Evolutionary conservation across 169 alveolate species (phyloP).

Genomic region (Plasmodium ovale): DNA sequence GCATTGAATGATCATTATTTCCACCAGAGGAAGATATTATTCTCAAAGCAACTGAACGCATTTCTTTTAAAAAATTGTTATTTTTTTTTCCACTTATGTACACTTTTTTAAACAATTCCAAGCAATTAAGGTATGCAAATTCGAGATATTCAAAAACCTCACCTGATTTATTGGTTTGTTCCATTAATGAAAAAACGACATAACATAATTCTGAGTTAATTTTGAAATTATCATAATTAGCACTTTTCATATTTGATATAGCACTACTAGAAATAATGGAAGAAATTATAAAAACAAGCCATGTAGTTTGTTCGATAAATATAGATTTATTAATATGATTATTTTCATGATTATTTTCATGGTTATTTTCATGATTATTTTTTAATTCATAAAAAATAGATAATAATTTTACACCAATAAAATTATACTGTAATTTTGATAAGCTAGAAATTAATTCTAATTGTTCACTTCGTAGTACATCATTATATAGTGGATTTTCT

Average conservation of each 20-base stretch:
- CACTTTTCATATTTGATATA: slow-evolving; percentile 67
- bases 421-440: slow-evolving; percentile 78
- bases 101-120: slow-evolving; percentile 94
- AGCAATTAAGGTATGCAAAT: slow-evolving; percentile 90
- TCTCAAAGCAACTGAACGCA: slow-evolving; percentile 52
- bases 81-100: slow-evolving; percentile 93
- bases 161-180: slow-evolving; percentile 73
- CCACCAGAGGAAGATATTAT: background rate
- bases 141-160: slow-evolving; percentile 88
- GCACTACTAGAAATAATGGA: slow-evolving; percentile 85
- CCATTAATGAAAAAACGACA: slow-evolving; percentile 74
- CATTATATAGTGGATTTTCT: slow-evolving; percentile 66
- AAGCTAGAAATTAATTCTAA: slow-evolving; percentile 82
- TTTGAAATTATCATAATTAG: slow-evolving; percentile 35
- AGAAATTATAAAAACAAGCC: slow-evolving; percentile 85
- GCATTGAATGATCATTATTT: background rate
- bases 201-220: slow-evolving; percentile 69
- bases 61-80: slow-evolving; percentile 83
- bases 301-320: slow-evolving; percentile 82
- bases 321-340: slow-evolving; percentile 69
- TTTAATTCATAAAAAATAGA: slow-evolving; percentile 71
- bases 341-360: slow-evolving; percentile 68
- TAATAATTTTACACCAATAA: slow-evolving; percentile 72
- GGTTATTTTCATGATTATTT: slow-evolving; percentile 69
- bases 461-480: slow-evolving; percentile 82